phyloP scores from a whole-genome alignment of 1,284 basidiomycete species.

The Clitocybe nebularis region DNA sequence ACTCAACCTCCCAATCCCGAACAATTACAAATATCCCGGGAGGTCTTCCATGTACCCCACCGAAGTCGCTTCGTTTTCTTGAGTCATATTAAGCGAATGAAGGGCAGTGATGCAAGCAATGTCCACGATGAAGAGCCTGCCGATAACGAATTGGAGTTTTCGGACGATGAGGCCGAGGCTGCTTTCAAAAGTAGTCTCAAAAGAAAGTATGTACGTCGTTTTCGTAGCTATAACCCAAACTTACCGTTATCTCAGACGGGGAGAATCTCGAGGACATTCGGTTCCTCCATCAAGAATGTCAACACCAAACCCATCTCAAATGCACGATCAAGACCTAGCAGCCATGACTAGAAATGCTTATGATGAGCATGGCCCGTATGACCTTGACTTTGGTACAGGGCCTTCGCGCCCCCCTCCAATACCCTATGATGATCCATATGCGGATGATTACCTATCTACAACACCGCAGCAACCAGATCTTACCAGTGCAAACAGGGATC shows the following conservation, averaged over 20 bases:
- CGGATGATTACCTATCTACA: slow-evolving; percentile 39
- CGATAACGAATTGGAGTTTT: slow-evolving; percentile 85
- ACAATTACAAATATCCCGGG: slow-evolving; percentile 48
- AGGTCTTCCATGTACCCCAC: slow-evolving; percentile 75
- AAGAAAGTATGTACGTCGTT: slow-evolving; percentile 40
- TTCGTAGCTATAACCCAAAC: slow-evolving; percentile 7
- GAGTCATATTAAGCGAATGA: slow-evolving; percentile 56
- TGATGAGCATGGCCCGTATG: slow-evolving; percentile 60
- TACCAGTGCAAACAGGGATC: slow-evolving; percentile 1
- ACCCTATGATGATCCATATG: slow-evolving; percentile 76
- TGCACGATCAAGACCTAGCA: slow-evolving; percentile 45
- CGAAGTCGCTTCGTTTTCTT: slow-evolving; percentile 80
- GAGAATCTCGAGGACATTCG: slow-evolving; percentile 46
- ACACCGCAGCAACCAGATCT: slow-evolving; percentile 11
- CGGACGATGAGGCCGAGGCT: slow-evolving; percentile 85
- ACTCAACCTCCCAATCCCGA: slow-evolving; percentile 52
- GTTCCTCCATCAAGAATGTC: slow-evolving; percentile 48
- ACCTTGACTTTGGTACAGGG: slow-evolving; percentile 52
- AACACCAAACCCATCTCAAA: slow-evolving; percentile 50
- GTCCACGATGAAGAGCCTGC: slow-evolving; percentile 86
- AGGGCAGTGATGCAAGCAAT: slow-evolving; percentile 91
- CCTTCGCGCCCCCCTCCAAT: slow-evolving; percentile 58
- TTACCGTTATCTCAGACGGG: slow-evolving; percentile 38
- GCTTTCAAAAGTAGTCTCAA: slow-evolving; percentile 56
- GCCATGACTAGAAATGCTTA: slow-evolving; percentile 56